These are phyloP conservation scores for Oryza glumipatula DNA, from an alignment of 176 grass and related monocot genomes.

Conservation along the genomic window DNA sequence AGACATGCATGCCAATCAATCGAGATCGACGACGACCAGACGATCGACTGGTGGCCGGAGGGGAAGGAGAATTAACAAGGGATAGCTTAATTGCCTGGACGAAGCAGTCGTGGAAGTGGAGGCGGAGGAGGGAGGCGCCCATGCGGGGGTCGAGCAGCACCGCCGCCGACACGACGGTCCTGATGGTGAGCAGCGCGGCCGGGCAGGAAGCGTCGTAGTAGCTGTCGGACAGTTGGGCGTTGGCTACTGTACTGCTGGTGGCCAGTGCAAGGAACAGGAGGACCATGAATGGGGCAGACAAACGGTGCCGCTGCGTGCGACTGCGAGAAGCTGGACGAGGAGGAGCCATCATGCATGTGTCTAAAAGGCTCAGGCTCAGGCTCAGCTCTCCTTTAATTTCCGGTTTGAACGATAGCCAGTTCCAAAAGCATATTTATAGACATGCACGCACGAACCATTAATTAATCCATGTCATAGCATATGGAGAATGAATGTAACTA, in stretches of 20 bases:
- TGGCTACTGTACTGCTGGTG: constrained; percentile 22
- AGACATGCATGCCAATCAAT: no score
- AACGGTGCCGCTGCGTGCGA: no score
- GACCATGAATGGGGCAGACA: not conserved
- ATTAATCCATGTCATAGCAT: no score
- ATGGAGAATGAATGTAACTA: no score
- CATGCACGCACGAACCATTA: not conserved
- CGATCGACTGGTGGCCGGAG: no score
- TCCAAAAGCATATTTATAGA: constrained; percentile 33
- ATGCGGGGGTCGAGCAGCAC: constrained; percentile 56
- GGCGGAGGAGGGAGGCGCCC: constrained; percentile 76
- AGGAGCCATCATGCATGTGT: constrained; percentile 21
- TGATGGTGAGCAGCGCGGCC: constrained; percentile 54
- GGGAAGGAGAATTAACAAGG: no score
- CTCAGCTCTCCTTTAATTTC: not conserved
- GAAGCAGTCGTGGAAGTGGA: constrained; percentile 81
- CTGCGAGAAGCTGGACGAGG: not conserved
- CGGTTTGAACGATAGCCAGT: constrained; percentile 8
- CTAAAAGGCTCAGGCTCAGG: no score
- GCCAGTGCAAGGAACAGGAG: constrained; percentile 21
- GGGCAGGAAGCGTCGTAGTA: constrained; percentile 77
- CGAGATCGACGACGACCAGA: no score
- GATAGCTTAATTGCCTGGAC: constrained; percentile 41
- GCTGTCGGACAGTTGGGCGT: constrained; percentile 66
- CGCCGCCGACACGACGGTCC: constrained; percentile 50